Evolutionary conservation across 2,329 filamentous ascomycete species (phyloP).

Genomic region (Ophiosphaerella herpotricha): DNA sequence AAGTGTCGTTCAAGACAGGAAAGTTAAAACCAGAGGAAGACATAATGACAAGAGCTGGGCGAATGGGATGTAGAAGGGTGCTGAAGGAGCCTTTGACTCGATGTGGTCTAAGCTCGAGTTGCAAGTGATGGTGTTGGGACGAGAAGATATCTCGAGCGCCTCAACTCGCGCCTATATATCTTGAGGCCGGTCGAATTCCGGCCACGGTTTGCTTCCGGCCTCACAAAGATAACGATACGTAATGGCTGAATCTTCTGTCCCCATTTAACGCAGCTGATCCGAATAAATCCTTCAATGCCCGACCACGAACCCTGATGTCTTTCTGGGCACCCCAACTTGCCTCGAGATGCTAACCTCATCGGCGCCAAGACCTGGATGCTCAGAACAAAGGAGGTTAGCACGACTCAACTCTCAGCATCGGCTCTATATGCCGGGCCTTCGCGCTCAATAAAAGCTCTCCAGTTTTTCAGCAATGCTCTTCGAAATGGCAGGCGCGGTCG

Average conservation of each 20-base stretch:
- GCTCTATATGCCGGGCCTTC: too few relatives aligned
- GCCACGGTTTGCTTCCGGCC: constrained; percentile 42
- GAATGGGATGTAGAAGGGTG: background rate
- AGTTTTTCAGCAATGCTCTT: too few relatives aligned
- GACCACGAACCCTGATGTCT: constrained; percentile 1
- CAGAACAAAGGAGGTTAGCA: background rate
- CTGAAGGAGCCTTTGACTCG: background rate
- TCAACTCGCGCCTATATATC: constrained; percentile 41
- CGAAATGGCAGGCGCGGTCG: too few relatives aligned
- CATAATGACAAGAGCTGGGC: constrained; percentile 46
- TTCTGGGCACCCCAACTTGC: background rate
- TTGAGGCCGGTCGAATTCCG: constrained; percentile 42
- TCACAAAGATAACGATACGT: constrained; percentile 44
- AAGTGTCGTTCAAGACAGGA: constrained; percentile 66
- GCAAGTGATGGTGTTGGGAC: constrained; percentile 6
- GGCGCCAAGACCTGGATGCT: constrained; percentile 18
- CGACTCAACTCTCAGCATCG: background rate
- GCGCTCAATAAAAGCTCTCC: too few relatives aligned
- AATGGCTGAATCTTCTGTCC: constrained; percentile 39
- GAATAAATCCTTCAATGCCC: constrained; percentile 11
- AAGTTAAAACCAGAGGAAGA: constrained; percentile 52
- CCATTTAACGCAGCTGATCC: constrained; percentile 10
- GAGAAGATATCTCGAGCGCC: constrained; percentile 14
- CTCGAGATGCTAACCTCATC: constrained; percentile 10
- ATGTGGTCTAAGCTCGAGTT: constrained; percentile 1